A percentile compares a stretch with the other conserved stretches of the same genome.
phyloP scores from a whole-genome alignment of 2,329 filamentous ascomycete species.

The Drechslerella stenobrocha region DNA sequence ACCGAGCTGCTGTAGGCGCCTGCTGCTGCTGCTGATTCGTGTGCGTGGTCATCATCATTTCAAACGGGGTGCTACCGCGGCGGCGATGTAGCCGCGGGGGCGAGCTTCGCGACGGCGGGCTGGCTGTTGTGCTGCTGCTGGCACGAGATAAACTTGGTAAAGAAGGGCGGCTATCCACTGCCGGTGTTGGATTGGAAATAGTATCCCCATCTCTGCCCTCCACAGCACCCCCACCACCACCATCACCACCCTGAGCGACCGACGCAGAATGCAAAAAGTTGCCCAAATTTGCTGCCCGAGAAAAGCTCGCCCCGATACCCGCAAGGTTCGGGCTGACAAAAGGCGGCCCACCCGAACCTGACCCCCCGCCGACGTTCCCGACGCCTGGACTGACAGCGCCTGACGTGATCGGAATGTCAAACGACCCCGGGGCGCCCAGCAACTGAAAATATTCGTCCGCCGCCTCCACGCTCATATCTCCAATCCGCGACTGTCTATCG shows the following conservation, averaged over 20 bases:
- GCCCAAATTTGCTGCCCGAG: constrained; percentile 25
- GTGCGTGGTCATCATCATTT: constrained; percentile 8
- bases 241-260: neutral
- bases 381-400: neutral
- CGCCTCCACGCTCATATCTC: constrained; percentile 17
- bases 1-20: constrained; percentile 6
- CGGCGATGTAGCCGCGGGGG: constrained; percentile 21
- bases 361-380: neutral
- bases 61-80: constrained; percentile 32
- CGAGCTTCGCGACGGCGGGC: constrained; percentile 19
- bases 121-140: constrained; percentile 9
- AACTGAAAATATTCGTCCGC: constrained; percentile 39
- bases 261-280: constrained; percentile 30
- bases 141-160: constrained; percentile 16
- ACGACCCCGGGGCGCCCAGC: constrained; percentile 25
- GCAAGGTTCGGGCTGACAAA: constrained; percentile 29
- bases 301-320: constrained; percentile 30
- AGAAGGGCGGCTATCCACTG: constrained; percentile 14
- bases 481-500: constrained; percentile 41
- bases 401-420: constrained; percentile 26
- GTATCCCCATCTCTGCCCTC: constrained; percentile 13
- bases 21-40: constrained; percentile 10
- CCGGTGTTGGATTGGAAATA: constrained; percentile 5
- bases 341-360: neutral
- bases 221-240: neutral